Evolutionary conservation across 148 eudicot genomes (phyloP), one percentile per base, ranked within the genome.

Genomic region (Chenopodium album): DNA sequence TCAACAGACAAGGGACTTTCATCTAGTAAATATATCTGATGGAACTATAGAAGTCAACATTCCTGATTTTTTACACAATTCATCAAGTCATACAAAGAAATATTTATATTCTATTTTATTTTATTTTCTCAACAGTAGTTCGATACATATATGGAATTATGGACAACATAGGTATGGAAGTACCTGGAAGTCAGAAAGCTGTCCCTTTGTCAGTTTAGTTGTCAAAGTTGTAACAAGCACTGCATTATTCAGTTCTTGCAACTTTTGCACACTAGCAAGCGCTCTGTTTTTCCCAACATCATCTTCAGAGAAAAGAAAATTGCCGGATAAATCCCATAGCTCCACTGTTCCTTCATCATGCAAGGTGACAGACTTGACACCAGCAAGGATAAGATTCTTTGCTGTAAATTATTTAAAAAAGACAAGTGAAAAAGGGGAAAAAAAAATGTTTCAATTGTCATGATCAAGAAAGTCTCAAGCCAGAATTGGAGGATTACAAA

Each of bases 251-350:
- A 92, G 88, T 82, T 92, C 94, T 81, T 90, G 93, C 88, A 92
- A 71, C 88, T 90, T 90, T 62, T 88, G 90, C 76, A 90, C 87
- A 88, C 87, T 87, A 81, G 90, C 90, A 86, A 86, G 82, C 64
- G 93, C 94, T 79, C 94, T 89, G 84, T 90, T 92, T 83, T 89
- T 92, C 29, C 94, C 94, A 44, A 92, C 83, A 86, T 92, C 94
- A 81, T 62, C 85, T 83, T 90, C 92, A 11, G 91, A 84, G 79
- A 92, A 88, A 76, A 88, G 76, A 85, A 92, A 92, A 81, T 92
- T 92, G 90, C 93, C 85, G 34, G 94, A 92, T 81, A 90, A 78
- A 83, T 92, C 94, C 94, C 92, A 90, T 72, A 89, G 76, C 83
- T 92, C 92, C 29, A 92, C 94, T 12, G 17, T 37, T 64, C 91